Base-by-base conservation (phyloP, 1,284 basidiomycete genomes). In the Chondrostereum purpureum region DNA sequence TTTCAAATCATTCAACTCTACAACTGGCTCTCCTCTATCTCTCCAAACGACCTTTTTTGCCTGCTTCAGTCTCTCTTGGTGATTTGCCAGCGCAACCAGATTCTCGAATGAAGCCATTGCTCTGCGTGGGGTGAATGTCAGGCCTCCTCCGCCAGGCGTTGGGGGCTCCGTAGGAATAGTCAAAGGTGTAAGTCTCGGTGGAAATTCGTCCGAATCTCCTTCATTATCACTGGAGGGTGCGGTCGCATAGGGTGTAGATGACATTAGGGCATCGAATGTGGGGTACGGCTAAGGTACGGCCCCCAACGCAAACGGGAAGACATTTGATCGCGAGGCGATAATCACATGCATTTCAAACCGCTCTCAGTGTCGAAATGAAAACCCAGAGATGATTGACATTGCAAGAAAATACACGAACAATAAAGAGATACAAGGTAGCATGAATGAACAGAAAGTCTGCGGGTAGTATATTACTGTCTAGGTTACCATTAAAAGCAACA, bases 21-120 rank as follows among this genome's bases (percentile, higher is more conserved):
- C 76, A 0, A 81, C 79, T 33, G 80, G 80, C 63, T 93, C 85
- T 3, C 88, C 89, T 52, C 78, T 70, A 53, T 87, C 80, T 24
- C 92, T 73, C 90, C 92, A 95, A 1, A 95, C 79, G 57, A 91
- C 82, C 58, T 77, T 82, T 36, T 78, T 69, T 0, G 88, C 83
- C 46, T 82, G 83, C 48, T 67, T 73, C 33, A 89, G 68, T 2
- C 75, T 66, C 48, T 85, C 79, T 55, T 88, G 85, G 60, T 88
- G 80, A 58, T 89, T 88, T 8, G 86, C 85, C 39, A 89, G 73
- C 13, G 79, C 83, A 40, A 89, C 83, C 6, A 89, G 65, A 56
- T 89, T 89, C 57, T 89, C 85, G 52, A 88, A 88, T 0, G 84
- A 88, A 4, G 75, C 70, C 63, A 84, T 78, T 2, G 80, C 74